Evolutionary conservation across 306 rosid genomes (phyloP).

Genomic region (Vicia faba): DNA sequence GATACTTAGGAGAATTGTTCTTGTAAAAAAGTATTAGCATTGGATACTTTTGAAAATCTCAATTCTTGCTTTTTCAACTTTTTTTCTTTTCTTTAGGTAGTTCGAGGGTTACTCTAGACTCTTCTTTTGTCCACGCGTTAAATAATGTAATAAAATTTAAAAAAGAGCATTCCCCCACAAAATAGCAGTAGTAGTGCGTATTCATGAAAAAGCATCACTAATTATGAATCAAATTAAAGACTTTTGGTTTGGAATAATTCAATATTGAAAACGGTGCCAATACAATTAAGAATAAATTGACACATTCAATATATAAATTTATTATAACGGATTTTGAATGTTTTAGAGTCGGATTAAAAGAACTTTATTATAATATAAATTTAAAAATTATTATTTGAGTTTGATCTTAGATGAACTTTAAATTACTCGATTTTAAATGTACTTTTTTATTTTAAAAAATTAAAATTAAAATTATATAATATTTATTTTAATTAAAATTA

Average conservation of each 20-base stretch:
- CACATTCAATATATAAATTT: too few species aligned
- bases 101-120: background rate
- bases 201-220: slow-evolving; percentile 2
- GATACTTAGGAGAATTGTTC: background rate
- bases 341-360: too few species aligned
- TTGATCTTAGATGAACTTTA: too few species aligned
- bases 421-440: too few species aligned
- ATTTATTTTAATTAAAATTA: too few species aligned
- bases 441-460: too few species aligned
- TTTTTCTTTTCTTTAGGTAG: background rate
- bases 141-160: background rate
- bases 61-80: background rate
- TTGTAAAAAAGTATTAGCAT: background rate
- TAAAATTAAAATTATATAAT: too few species aligned
- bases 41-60: slow-evolving; percentile 5
- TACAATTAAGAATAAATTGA: slow-evolving; percentile 21
- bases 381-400: too few species aligned
- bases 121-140: background rate
- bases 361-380: too few species aligned
- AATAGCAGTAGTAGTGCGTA: background rate
- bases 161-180: slow-evolving; percentile 4
- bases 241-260: slow-evolving; percentile 30
- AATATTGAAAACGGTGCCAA: slow-evolving; percentile 15
- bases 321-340: too few species aligned
- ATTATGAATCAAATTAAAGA: slow-evolving; percentile 22